Conservation (phyloP, 2,329 filamentous ascomycete genomes). For the Scedosporium minutisporum region DNA sequence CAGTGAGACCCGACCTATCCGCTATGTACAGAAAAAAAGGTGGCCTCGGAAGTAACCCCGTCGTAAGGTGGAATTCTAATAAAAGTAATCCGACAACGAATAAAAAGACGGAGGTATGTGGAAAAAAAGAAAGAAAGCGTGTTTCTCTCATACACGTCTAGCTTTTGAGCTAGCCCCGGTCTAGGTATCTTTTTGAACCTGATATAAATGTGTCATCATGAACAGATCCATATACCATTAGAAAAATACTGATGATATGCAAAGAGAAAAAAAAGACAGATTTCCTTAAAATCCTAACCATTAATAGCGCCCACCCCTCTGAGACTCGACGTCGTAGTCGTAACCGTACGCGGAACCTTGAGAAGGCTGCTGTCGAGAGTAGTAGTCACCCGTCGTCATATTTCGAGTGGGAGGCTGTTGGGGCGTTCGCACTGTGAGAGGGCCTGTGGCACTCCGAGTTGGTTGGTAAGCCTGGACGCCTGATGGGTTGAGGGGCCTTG, state of each 20-base stretch:
- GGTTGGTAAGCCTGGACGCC: slow-evolving; percentile 16
- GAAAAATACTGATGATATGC: background rate
- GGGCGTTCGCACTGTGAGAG: slow-evolving; percentile 22
- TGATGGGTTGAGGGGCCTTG: slow-evolving; percentile 12
- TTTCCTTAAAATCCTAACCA: background rate
- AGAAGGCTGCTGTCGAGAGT: slow-evolving; percentile 10
- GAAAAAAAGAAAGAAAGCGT: background rate
- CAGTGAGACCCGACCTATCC: background rate
- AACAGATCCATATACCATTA: background rate
- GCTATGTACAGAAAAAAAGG: background rate
- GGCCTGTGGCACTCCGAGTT: slow-evolving; percentile 30
- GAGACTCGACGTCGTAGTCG: slow-evolving; percentile 27
- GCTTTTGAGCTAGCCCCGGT: background rate
- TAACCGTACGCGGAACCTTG: slow-evolving; percentile 17
- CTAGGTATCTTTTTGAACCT: background rate
- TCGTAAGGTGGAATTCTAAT: background rate
- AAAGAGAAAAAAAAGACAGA: background rate
- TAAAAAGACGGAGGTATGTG: background rate
- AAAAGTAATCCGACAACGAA: background rate
- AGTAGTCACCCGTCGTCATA: slow-evolving; percentile 26
- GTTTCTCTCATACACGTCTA: background rate
- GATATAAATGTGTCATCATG: background rate
- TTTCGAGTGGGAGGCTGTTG: slow-evolving; percentile 31
- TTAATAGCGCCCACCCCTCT: slow-evolving; percentile 20
- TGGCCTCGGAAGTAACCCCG: background rate